Conservation (phyloP, 106 monocot genomes). For the Triglochin maritima region DNA sequence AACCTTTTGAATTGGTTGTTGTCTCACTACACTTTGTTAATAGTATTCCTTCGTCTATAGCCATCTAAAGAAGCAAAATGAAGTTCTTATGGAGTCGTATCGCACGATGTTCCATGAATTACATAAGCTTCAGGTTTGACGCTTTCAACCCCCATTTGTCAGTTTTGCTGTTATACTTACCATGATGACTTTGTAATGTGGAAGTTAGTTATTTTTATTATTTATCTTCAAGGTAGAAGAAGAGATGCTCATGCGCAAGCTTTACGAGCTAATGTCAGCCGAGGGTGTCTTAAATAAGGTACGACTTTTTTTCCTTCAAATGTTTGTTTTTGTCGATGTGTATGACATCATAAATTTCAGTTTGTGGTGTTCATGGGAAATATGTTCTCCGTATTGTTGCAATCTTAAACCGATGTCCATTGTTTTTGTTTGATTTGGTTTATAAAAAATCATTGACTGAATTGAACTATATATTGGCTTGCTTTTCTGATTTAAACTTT, state of each 20-base stretch:
- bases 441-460: no score
- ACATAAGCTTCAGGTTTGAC: conserved; percentile 60
- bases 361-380: no score
- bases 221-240: conserved; percentile 58
- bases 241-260: conserved; percentile 84
- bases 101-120: conserved; percentile 79
- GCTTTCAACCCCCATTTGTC: not conserved
- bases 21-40: not conserved
- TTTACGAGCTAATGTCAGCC: conserved; percentile 63
- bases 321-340: not conserved
- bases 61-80: conserved; percentile 75
- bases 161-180: not conserved
- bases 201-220: not conserved
- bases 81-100: conserved; percentile 63
- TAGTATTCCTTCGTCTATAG: conserved; percentile 19
- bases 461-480: no score
- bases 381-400: no score
- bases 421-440: no score
- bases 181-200: not conserved
- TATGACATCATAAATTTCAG: no score
- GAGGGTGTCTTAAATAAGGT: conserved; percentile 66
- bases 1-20: not conserved
- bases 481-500: no score
- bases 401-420: no score
- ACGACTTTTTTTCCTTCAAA: not conserved